phyloP scores from a whole-genome alignment of 2,329 filamentous ascomycete genomes.

The Bisporella sp. region DNA sequence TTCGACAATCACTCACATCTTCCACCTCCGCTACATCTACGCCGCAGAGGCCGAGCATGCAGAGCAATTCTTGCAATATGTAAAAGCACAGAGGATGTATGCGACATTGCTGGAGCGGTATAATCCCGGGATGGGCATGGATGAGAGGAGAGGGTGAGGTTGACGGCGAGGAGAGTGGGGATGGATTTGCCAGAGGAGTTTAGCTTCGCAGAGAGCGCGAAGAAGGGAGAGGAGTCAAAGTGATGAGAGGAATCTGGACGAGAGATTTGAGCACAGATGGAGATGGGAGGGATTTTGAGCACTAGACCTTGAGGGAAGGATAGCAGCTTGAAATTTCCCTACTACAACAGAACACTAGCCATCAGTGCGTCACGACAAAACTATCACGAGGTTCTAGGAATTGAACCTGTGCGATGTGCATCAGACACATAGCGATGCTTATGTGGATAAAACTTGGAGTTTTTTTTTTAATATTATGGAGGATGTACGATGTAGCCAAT shows the following conservation, averaged over 20 bases:
- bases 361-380: too few relatives aligned
- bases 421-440: too few relatives aligned
- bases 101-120: slow-evolving; percentile 79
- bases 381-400: too few relatives aligned
- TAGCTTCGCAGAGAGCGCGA: slow-evolving; percentile 1
- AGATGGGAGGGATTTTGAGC: background rate
- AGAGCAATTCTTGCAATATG: slow-evolving; percentile 75
- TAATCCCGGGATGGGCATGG: slow-evolving; percentile 87
- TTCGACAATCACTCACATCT: slow-evolving; percentile 55
- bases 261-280: background rate
- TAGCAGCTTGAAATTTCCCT: too few relatives aligned
- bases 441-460: too few relatives aligned
- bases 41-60: slow-evolving; percentile 38
- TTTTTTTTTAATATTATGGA: too few relatives aligned
- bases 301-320: too few relatives aligned
- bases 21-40: slow-evolving; percentile 25
- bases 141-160: slow-evolving; percentile 75
- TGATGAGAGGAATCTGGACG: background rate
- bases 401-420: too few relatives aligned
- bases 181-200: slow-evolving; percentile 76
- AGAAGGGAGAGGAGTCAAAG: slow-evolving; percentile 2
- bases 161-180: slow-evolving; percentile 81
- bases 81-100: slow-evolving; percentile 81
- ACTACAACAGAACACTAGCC: too few relatives aligned
- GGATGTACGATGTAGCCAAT: too few relatives aligned